Base-by-base conservation (phyloP, 2,329 filamentous ascomycete species). In the Penicillium sp. region DNA sequence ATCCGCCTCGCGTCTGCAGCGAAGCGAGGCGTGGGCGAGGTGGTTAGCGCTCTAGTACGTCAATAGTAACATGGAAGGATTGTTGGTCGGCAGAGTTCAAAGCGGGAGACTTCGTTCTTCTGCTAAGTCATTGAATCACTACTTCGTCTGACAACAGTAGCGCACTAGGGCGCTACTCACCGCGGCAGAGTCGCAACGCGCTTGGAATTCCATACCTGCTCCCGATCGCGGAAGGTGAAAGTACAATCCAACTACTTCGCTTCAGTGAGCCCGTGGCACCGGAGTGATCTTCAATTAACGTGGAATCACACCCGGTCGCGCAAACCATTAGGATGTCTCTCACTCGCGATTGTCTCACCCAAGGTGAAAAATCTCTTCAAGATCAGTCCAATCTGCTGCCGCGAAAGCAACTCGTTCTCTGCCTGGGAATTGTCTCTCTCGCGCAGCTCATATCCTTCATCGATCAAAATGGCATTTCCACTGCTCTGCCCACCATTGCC, bases 301-400 rank as follows among this genome's bases (percentile, higher is more conserved):
- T 6, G n/a, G 18, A 7, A 36, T 7, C 6, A 7, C 33, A 1
- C 6, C 15, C 36, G 3, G 36, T 10, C 16, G 36, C 9, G 16
- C 16, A 39, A 39, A 12, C 10, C 16, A 4, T 16, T 16, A 21
- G 16, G 9, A 39, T 39, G 36, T 21, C 36, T 39, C 16, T 2
- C 16, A 13, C 13, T 42, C 23, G 23, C 41, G 41, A 42, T 6
- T n/a, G 13, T 7, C 41, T 42, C 23, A 42, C 41, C 41, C 26
- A 42, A 23, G 41, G 21, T n/a, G 41, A 42, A 16, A 42, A 42
- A 16, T 10, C 41, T 16, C 41, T 53, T 26, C 75, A 79, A 65
- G 78, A 82, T 60, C 81, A 85, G 62, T 81, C 76, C 10, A 81
- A 84, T 53, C 73, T 83, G 15, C 71, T 85, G 2, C 79, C 81